phyloP scores from a whole-genome alignment of 805 yeast genomes.

The Yamadazyma akitaensis region DNA sequence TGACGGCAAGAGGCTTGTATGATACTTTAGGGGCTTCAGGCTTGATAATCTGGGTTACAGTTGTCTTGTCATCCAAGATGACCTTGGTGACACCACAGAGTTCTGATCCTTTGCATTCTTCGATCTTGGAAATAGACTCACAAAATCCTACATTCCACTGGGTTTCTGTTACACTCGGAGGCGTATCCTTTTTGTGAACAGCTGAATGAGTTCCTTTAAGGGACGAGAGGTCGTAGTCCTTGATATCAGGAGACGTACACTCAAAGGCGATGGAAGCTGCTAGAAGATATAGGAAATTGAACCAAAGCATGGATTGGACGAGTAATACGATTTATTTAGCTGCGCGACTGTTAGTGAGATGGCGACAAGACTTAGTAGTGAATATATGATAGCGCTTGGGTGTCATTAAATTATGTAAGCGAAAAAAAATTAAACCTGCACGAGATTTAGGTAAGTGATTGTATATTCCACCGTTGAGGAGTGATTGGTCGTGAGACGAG shows the following conservation, averaged over 20 bases:
- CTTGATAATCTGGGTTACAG: slow-evolving; percentile 62
- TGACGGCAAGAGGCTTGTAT: neutral
- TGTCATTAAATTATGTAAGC: too few relatives aligned
- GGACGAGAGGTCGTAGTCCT: slow-evolving; percentile 39
- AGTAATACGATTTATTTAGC: neutral
- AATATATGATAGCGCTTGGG: neutral
- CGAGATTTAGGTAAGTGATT: too few relatives aligned
- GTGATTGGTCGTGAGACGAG: too few relatives aligned
- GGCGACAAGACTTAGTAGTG: neutral
- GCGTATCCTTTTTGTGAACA: slow-evolving; percentile 53
- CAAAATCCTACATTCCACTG: slow-evolving; percentile 76
- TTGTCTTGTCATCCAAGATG: slow-evolving; percentile 43
- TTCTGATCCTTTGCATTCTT: slow-evolving; percentile 65
- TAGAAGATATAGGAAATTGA: neutral
- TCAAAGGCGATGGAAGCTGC: slow-evolving; percentile 17
- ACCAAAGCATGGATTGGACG: neutral
- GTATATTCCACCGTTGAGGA: too few relatives aligned
- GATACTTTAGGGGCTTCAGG: slow-evolving; percentile 9
- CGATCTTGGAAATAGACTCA: slow-evolving; percentile 42
- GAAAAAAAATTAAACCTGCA: too few relatives aligned
- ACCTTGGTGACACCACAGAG: slow-evolving; percentile 73
- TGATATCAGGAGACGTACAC: slow-evolving; percentile 35
- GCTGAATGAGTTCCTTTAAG: slow-evolving; percentile 49
- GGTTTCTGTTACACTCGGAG: slow-evolving; percentile 66
- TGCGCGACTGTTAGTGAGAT: neutral